Base-by-base conservation (phyloP, 306 rosid species). In the Amphicarpaea edgeworthii region DNA sequence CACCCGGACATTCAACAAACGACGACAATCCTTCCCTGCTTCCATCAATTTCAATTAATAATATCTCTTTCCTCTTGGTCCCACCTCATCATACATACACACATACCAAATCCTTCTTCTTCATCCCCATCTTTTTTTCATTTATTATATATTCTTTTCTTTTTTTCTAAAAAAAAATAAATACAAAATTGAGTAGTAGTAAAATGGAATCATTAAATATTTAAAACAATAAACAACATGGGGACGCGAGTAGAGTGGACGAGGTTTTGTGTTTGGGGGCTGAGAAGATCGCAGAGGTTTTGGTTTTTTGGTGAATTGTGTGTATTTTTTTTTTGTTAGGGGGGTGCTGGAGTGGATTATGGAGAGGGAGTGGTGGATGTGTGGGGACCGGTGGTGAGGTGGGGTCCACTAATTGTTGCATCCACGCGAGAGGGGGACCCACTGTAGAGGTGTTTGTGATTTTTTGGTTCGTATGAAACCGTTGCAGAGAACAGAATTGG, bases 361-460 rank as follows among this genome's bases (percentile, higher is more conserved):
- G 42, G 72, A 41, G 67, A n/a, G 53, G 0, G 46, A 3, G 72
- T 12, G 78, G 61, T 66, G 69, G 77, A 67, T 65, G 68, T 53
- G 83, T 76, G 81, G 81, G 85, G 81, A 68, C 83, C 74, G 12
- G 7, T 10, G 55, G 24, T 7, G 54, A 0, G 0, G 75, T 80
- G 91, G 91, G 88, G 65, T 46, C 86, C 83, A 83, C 46, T 0
- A 76, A 88, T 87, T 84, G 94, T 88, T 83, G 89, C 70, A 86
- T 87, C 90, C 96, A 93, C 96, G 90, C 89, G 45, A 83, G 76
- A 57, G 74, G 0, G 89, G 94, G 91, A 6, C 88, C 92, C 92
- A 69, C 85, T 3, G n/a, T n/a, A 1, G 14, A 6, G 42, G 40
- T 60, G 10, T 62, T 19, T 9, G 28, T 63, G 26, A 7, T 8